Evolutionary conservation across 352 stramenopile genomes (phyloP).

Genomic region (Phytophthora europaea): DNA sequence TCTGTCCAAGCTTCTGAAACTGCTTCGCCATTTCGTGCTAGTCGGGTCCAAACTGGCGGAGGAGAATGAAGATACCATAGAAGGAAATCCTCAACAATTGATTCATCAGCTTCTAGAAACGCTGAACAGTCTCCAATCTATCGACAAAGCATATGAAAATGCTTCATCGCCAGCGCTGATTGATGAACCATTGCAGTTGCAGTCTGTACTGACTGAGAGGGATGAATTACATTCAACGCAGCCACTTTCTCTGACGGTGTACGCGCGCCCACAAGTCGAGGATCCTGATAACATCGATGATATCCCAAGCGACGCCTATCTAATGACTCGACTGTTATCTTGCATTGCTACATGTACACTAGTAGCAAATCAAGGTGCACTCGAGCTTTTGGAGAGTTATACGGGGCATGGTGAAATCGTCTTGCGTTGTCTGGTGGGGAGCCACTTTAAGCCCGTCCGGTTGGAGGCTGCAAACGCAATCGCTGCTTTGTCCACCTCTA

Average conservation of each 20-base stretch:
- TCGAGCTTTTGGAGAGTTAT: constrained; percentile 53
- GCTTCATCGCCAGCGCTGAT: neutral
- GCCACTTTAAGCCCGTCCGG: constrained; percentile 56
- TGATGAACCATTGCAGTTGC: neutral
- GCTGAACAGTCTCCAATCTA: constrained; percentile 44
- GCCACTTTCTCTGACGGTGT: constrained; percentile 43
- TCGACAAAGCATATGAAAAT: constrained; percentile 28
- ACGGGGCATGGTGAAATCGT: constrained; percentile 51
- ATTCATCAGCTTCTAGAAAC: constrained; percentile 57
- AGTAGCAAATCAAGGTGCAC: constrained; percentile 35
- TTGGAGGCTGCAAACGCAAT: constrained; percentile 59
- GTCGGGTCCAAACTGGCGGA: constrained; percentile 52
- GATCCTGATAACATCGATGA: constrained; percentile 59
- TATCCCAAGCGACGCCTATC: constrained; percentile 61
- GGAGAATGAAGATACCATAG: constrained; percentile 32
- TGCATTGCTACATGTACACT: constrained; percentile 58
- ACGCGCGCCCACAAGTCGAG: constrained; percentile 47
- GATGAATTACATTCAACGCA: constrained; percentile 19
- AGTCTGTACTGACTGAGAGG: constrained; percentile 10
- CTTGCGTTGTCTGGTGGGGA: constrained; percentile 57
- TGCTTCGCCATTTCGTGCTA: constrained; percentile 77
- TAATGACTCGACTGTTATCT: constrained; percentile 66
- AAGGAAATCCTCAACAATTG: constrained; percentile 40
- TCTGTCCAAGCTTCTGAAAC: constrained; percentile 73
- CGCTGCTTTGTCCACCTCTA: constrained; percentile 51